phyloP scores from a whole-genome alignment of 2,329 filamentous ascomycete genomes.

The Trichophyton equinum region DNA sequence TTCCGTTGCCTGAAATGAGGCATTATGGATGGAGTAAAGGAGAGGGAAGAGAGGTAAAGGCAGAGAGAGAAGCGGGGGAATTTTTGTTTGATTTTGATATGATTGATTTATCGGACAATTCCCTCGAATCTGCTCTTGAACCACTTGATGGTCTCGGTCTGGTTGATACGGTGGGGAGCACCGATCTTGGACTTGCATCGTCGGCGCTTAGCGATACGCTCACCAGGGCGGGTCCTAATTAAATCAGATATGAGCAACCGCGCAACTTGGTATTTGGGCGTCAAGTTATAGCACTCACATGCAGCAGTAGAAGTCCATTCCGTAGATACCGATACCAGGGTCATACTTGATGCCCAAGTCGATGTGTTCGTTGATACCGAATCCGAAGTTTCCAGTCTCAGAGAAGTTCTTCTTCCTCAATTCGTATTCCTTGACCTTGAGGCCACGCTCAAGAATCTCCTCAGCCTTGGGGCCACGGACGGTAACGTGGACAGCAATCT shows the following conservation, averaged over 20 bases:
- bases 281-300: conserved; percentile 48
- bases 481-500: conserved; percentile 98
- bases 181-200: conserved; percentile 80
- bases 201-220: conserved; percentile 92
- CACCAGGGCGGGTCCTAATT: conserved; percentile 77
- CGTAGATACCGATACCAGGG: conserved; percentile 95
- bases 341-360: conserved; percentile 99
- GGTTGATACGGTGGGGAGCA: conserved; percentile 81
- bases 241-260: neutral
- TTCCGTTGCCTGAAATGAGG: neutral
- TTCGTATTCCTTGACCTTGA: conserved; percentile 99
- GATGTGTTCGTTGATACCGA: conserved; percentile 99
- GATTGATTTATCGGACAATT: conserved; percentile 76
- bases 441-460: conserved; percentile 99
- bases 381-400: conserved; percentile 99
- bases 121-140: conserved; percentile 94
- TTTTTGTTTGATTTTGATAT: neutral
- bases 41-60: neutral
- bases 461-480: conserved; percentile 98
- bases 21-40: neutral
- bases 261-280: neutral
- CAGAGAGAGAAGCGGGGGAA: neutral
- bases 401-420: conserved; percentile 99
- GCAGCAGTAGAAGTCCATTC: conserved; percentile 99
- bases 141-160: conserved; percentile 94